Conservation (phyloP, 225 moss, liverwort and hornwort species). For the Asterella californica region DNA sequence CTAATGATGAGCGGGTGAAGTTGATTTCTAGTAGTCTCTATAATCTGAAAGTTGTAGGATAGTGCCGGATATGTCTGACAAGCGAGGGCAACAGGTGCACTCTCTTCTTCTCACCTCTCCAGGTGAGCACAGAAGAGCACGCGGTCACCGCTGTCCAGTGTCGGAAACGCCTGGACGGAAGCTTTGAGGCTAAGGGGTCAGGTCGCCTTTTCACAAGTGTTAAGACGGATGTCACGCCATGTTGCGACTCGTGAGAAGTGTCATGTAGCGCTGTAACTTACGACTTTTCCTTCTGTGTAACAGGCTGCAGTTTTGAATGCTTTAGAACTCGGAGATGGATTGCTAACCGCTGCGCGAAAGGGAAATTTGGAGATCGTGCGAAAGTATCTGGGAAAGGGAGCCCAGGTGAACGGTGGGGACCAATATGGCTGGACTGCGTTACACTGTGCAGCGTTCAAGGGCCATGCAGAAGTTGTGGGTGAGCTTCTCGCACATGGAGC, state of each 20-base stretch:
- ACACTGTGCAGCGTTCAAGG: constrained; percentile 88
- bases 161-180: not conserved
- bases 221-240: not conserved
- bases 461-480: constrained; percentile 48
- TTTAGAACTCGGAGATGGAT: constrained; percentile 51
- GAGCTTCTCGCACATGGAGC: constrained; percentile 61
- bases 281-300: not conserved
- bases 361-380: constrained; percentile 57
- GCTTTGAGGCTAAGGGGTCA: not conserved
- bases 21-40: not conserved
- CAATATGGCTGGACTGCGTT: constrained; percentile 80
- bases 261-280: too few species aligned
- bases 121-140: too few species aligned
- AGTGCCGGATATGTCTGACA: not conserved
- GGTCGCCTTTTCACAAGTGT: not conserved
- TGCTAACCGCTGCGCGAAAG: constrained; percentile 66
- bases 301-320: constrained; percentile 50
- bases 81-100: not conserved
- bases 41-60: not conserved
- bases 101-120: not conserved
- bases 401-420: constrained; percentile 59
- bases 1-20: not conserved
- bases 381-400: constrained; percentile 61
- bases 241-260: too few species aligned
- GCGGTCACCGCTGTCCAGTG: not conserved